Base-by-base conservation (phyloP, 176 grass and related monocot genomes). In the Oryza meyeriana region DNA sequence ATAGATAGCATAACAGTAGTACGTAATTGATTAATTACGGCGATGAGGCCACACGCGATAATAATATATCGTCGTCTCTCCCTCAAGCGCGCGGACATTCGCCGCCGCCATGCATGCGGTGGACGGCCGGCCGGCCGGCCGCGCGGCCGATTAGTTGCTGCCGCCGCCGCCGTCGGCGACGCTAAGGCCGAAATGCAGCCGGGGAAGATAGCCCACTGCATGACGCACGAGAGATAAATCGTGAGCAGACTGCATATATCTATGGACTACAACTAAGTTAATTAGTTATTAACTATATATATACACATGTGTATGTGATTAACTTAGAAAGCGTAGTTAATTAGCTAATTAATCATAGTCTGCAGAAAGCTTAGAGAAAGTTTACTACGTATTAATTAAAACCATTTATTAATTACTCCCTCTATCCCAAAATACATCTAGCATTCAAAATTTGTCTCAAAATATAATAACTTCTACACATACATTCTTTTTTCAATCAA, bases 141-240 rank as follows among this genome's bases (percentile, higher is more conserved):
- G 48, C 33, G 20, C 79, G 12, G 66, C 69, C 27, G 36, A 59
- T 59, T 11, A 59, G 55, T 28, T 29, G 69, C 84, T 18, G 39
- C 75, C 31, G 48, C 66, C 50, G 20, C 85, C 69, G 17, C 67
- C 84, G 6, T 82, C 87, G 12, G 87, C 82, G 6, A 92, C 72
- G 74, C 83, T 92, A 18, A 97, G 83, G 68, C 87, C 94, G 57
- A 90, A 94, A 79, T 97, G 90, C 42, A 97, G 93, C 36, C 84
- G 84, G 84, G 94, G 94, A 66, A 97, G 89, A 88, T 97, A 33
- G 94, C 94, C 94, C 94, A 97, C 94, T 97, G 90, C 83, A 88
- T 9, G 5, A 81, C 0, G 24, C 5, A 32, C 40, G 10, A 11
- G 10, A 41, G 10, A 17, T 47, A 2, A 47, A 50, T 50, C 47